Evolutionary conservation across 192 early-diverging fungal species (phyloP), one percentile per base, ranked within the genome.

Genomic region (Coemansia sp.): DNA sequence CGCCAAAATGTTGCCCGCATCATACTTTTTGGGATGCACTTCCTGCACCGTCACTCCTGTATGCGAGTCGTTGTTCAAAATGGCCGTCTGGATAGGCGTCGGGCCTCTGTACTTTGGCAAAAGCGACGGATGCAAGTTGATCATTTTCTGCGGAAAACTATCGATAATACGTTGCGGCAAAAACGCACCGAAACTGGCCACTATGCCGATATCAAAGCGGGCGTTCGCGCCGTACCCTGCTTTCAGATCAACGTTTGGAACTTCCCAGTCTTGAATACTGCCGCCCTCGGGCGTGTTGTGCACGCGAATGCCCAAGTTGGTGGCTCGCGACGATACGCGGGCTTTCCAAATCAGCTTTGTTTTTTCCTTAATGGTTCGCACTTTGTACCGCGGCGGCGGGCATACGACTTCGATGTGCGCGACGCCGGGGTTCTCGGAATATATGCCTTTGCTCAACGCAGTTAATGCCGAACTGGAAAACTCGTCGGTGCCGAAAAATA

Each of bases 51-150:
- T 90, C 7, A 95, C 87, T 1, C 95, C 95, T 0, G 91, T 86
- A 44, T 74, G 70, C 10, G 58, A 56, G 48, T 94, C 95, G 23
- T 85, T 84, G 57, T 93, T 87, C 48, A 95, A 37, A 26, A 98
- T 89, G 0, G 94, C 78, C 17, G 91, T 81, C 61, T 98, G 92
- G 48, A 98, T 84, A 9, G 95, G 95, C 10, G 95, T 87, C 12
- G 95, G 88, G 15, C 95, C 95, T n/a, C 95, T 87, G 70, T 94
- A 96, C 83, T 86, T 87, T 28, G 95, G 95, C 38, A 98, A 72
- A 36, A 98, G 74, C 9, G 94, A 96, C n/a, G 95, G 95, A 63
- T 98, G 95, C 4, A 95, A 86, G 67, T 98, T 98, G 36, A 97
- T 69, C 10, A 89, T 88, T 21, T 86, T 89, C 26, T 74, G 64